Percentiles rank a stretch among this genome's conserved stretches.
Conservation (phyloP, 2,329 filamentous ascomycete species). For the Calonectria crousiana region DNA sequence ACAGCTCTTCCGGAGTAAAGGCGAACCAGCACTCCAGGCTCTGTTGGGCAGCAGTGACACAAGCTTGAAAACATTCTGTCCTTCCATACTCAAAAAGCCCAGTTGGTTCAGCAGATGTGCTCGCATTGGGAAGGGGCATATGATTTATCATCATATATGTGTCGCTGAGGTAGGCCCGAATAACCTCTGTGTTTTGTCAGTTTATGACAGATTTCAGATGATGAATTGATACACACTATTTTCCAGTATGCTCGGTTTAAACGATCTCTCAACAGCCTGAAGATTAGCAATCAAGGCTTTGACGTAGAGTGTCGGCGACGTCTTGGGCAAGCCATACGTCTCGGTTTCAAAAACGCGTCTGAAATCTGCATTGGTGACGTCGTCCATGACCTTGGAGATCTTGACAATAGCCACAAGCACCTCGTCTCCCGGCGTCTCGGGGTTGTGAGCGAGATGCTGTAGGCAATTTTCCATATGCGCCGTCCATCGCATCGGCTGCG, state of each 20-base stretch:
- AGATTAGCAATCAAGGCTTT: constrained; percentile 31
- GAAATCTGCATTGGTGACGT: constrained; percentile 38
- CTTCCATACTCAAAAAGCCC: constrained; percentile 29
- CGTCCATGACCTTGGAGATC: constrained; percentile 40
- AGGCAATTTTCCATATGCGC: constrained; percentile 67
- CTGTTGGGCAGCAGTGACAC: constrained; percentile 43
- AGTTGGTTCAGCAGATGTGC: constrained; percentile 18
- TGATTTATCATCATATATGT: constrained; percentile 55
- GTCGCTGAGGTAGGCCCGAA: constrained; percentile 50
- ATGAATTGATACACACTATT: constrained; percentile 45
- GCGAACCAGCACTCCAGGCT: constrained; percentile 49
- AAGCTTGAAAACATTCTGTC: constrained; percentile 45
- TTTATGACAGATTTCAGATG: not conserved
- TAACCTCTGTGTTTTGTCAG: constrained; percentile 43
- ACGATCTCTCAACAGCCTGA: not conserved
- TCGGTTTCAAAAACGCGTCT: constrained; percentile 26
- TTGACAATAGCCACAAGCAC: constrained; percentile 57
- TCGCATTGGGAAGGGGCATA: constrained; percentile 41
- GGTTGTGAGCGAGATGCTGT: constrained; percentile 52
- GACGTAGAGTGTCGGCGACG: constrained; percentile 44
- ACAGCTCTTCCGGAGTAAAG: constrained; percentile 39
- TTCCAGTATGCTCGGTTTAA: constrained; percentile 40
- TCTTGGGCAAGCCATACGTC: not conserved
- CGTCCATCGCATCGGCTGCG: constrained; percentile 66
- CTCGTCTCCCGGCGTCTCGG: constrained; percentile 60